Evolutionary conservation across 495 filamentous ascomycete species (phyloP).

Genomic region (Talaromyces borbonicus): DNA sequence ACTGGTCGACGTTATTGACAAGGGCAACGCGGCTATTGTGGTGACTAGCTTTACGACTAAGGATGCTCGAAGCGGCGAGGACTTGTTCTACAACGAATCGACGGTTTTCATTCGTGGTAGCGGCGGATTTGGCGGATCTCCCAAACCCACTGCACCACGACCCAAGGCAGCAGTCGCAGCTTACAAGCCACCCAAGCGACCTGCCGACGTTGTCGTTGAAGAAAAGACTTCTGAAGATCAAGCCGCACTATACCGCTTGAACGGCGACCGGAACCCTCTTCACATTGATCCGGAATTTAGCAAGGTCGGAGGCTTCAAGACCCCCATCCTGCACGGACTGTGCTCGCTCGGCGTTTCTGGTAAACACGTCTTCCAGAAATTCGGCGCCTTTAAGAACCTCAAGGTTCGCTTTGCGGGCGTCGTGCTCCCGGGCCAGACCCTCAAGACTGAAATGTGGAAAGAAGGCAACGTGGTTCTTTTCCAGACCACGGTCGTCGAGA

Average conservation of each 20-base stretch:
- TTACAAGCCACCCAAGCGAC: constrained; percentile 68
- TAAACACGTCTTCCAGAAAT: constrained; percentile 81
- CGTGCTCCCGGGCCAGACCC: constrained; percentile 86
- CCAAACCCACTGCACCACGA: constrained; percentile 55
- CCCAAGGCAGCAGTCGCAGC: constrained; percentile 69
- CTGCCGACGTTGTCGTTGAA: constrained; percentile 74
- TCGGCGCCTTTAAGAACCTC: constrained; percentile 80
- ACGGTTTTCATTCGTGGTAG: constrained; percentile 86
- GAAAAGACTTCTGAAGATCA: constrained; percentile 89
- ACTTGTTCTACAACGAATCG: constrained; percentile 94
- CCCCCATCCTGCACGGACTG: constrained; percentile 87
- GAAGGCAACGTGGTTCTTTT: constrained; percentile 82
- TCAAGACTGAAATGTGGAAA: constrained; percentile 98
- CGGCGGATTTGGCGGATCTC: constrained; percentile 82
- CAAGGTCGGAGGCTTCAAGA: constrained; percentile 93
- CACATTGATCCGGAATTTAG: constrained; percentile 93
- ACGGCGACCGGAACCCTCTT: constrained; percentile 86
- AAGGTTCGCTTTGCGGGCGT: constrained; percentile 95
- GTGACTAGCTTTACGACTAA: constrained; percentile 74
- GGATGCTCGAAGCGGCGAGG: constrained; percentile 65
- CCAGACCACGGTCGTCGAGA: constrained; percentile 91
- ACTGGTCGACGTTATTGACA: constrained; percentile 91
- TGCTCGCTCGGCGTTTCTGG: constrained; percentile 90
- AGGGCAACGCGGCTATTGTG: constrained; percentile 83
- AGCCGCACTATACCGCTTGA: constrained; percentile 88